Evolutionary conservation across 2,329 filamentous ascomycete genomes (phyloP), one percentile per base, ranked within the genome.

Genomic region (Leptographium galeiforme): DNA sequence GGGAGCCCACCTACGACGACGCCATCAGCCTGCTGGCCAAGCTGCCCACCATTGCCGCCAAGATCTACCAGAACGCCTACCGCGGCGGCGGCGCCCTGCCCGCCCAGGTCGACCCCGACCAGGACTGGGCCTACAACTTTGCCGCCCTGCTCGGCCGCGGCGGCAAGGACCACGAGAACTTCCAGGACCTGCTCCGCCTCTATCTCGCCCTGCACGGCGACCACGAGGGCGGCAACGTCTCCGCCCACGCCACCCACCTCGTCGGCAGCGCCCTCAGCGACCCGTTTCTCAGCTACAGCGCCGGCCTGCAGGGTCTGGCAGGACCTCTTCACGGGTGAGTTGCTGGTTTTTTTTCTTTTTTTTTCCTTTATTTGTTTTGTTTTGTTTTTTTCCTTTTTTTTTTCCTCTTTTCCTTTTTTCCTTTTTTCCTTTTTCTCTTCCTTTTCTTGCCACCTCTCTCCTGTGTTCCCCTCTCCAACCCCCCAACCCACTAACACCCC

Each of bases 51-150:
- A 90, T 98, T 61, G 93, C 93, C 33, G 93, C 93, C 55, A 94
- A 95, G 71, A 96, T 98, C 65, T 96, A 98, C 77, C 89, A 95
- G 65, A 93, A 93, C 69, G 76, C 89, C 58, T 87, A 93, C 78
- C 75, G 80, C 61, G 81, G 90, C 67, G 78, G 77, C 55, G 83
- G 85, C 64, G 74, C 86, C 59, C 75, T 95, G 57, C 82, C 88
- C 10, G 79, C 84, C 61, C 74, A 86, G 67, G 75, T 94, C 50
- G 90, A 98, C 63, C 70, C 81, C 55, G 78, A 85, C 61, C 88
- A 96, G 72, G 93, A 98, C 71, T 98, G 93, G 93, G 85, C 90
- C 0, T 95, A 96, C 77, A 98, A 98, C 78, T 98, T 96, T 64
- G 93, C 93, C 47, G 87, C 89, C 60, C 89, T 97, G 82, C 80